Evolutionary conservation across 176 grass and related monocot species (phyloP).

Genomic region (Paspalum vaginatum): DNA sequence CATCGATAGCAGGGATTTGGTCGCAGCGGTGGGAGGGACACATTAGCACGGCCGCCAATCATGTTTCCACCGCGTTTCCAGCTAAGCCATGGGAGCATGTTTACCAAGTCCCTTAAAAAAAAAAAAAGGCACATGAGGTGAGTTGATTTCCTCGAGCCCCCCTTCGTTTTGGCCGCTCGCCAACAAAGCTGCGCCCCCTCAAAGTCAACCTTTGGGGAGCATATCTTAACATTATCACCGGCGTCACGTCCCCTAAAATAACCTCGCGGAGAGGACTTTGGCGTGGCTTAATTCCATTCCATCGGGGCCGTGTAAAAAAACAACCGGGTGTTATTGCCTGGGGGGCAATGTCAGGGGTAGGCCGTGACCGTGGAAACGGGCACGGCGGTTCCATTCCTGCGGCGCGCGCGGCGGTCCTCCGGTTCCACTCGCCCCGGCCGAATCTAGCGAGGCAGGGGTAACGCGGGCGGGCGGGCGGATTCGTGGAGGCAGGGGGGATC

Average conservation of each 20-base stretch:
- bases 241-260: neutral
- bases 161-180: slow-evolving; percentile 22
- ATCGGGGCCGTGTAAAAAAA: slow-evolving; percentile 29
- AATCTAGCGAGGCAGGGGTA: slow-evolving; percentile 13
- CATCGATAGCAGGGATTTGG: neutral
- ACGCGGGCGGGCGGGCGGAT: neutral
- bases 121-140: neutral
- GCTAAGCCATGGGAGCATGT: slow-evolving; percentile 10
- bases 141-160: neutral
- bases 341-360: slow-evolving; percentile 33
- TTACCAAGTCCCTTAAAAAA: slow-evolving; percentile 32
- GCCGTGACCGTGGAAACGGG: neutral
- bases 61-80: neutral
- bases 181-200: slow-evolving; percentile 15
- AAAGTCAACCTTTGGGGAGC: slow-evolving; percentile 47
- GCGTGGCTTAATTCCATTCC: neutral
- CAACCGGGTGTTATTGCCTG: slow-evolving; percentile 17
- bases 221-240: slow-evolving; percentile 22
- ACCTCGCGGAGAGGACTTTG: neutral
- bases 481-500: neutral
- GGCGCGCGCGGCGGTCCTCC: neutral
- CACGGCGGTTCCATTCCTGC: neutral
- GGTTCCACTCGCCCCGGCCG: neutral
- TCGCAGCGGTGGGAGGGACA: neutral
- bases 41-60: too few relatives aligned